Evolutionary conservation across 2,329 filamentous ascomycete species (phyloP).

Genomic region (Botrytis deweyae): DNA sequence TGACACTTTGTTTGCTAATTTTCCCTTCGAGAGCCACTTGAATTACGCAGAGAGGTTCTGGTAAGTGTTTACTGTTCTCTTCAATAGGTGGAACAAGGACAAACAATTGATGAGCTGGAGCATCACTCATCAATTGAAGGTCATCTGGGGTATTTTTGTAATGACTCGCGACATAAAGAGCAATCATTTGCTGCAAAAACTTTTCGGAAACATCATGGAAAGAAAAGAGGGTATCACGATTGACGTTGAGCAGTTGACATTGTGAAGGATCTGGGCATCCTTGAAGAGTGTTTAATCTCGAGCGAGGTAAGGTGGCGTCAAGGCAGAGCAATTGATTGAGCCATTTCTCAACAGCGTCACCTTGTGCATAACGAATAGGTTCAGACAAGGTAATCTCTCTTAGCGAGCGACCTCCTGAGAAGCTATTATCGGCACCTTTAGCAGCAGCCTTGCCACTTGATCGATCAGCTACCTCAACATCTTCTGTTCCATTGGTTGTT

Average conservation of each 20-base stretch:
- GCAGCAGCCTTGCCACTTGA: slow-evolving; percentile 67
- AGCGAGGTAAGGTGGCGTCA: slow-evolving; percentile 83
- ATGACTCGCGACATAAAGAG: slow-evolving; percentile 92
- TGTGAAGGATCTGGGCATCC: slow-evolving; percentile 88
- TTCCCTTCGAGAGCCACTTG: slow-evolving; percentile 93
- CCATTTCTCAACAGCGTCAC: slow-evolving; percentile 93
- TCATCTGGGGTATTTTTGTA: slow-evolving; percentile 99
- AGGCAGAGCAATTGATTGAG: slow-evolving; percentile 91
- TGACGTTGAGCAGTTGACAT: slow-evolving; percentile 90
- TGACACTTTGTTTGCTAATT: slow-evolving; percentile 88
- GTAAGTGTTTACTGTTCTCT: slow-evolving; percentile 73
- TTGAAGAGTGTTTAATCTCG: slow-evolving; percentile 41
- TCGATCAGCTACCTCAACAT: slow-evolving; percentile 71
- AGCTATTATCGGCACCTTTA: slow-evolving; percentile 60
- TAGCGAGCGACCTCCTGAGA: slow-evolving; percentile 70
- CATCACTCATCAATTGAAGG: slow-evolving; percentile 97
- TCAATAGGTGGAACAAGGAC: slow-evolving; percentile 86
- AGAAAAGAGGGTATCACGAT: slow-evolving; percentile 95
- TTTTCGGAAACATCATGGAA: slow-evolving; percentile 97
- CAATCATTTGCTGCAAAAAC: slow-evolving; percentile 97
- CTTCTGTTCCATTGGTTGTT: slow-evolving; percentile 52
- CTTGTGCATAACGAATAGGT: slow-evolving; percentile 90
- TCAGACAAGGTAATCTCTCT: slow-evolving; percentile 91
- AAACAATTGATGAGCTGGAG: slow-evolving; percentile 92
- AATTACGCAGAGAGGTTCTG: slow-evolving; percentile 91